These are phyloP conservation scores for Collybia sordida DNA, from an alignment of 768 basidiomycete genomes.

Conservation along the genomic window DNA sequence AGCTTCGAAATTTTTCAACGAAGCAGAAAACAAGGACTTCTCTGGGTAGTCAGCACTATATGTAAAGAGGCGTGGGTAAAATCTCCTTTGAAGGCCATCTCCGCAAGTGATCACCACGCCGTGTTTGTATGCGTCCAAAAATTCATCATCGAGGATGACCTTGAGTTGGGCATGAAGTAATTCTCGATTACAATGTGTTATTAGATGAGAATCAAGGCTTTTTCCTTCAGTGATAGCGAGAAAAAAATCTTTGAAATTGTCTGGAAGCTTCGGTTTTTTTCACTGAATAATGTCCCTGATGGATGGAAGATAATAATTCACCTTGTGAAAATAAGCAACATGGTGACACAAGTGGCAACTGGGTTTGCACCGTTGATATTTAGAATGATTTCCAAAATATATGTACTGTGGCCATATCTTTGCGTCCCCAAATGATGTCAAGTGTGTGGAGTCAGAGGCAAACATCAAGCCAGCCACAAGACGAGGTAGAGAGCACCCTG, in stretches of 20 bases:
- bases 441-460: slow-evolving; percentile 29
- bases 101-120: slow-evolving; percentile 9
- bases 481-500: slow-evolving; percentile 12
- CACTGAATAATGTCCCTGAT: background rate
- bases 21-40: slow-evolving; percentile 24
- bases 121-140: slow-evolving; percentile 18
- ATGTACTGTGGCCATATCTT: slow-evolving; percentile 24
- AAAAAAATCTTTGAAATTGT: slow-evolving; percentile 16
- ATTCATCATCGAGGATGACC: background rate
- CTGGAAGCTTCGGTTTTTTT: no score
- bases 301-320: background rate
- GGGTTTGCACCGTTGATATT: slow-evolving; percentile 18
- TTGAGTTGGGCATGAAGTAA: slow-evolving; percentile 1
- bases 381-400: slow-evolving; percentile 21
- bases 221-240: background rate
- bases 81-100: background rate
- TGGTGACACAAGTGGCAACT: slow-evolving; percentile 1
- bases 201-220: background rate
- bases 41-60: slow-evolving; percentile 37
- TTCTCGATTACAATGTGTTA: slow-evolving; percentile 5
- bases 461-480: slow-evolving; percentile 23
- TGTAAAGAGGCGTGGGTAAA: slow-evolving; percentile 27
- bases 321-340: slow-evolving; percentile 22
- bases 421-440: slow-evolving; percentile 27
- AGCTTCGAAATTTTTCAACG: background rate